Conservation (phyloP, 306 rosid genomes). For the Adenanthera pavonina region DNA sequence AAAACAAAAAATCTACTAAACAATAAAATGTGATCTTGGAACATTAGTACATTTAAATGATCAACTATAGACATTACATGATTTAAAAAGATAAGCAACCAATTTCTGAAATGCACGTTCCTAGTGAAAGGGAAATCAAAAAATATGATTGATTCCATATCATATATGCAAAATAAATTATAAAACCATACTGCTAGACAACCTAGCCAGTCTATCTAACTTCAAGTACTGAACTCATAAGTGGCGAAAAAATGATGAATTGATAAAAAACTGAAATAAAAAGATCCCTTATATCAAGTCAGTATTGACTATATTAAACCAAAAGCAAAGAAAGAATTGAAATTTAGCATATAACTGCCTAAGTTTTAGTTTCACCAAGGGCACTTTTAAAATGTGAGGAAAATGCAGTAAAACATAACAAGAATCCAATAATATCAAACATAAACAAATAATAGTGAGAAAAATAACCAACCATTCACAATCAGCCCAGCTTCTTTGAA, state of each 20-base stretch:
- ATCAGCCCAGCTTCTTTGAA: conserved; percentile 60
- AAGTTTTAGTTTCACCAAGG: neutral
- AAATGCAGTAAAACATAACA: conserved; percentile 1
- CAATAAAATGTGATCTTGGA: neutral
- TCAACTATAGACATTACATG: neutral
- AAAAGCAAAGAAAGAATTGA: neutral
- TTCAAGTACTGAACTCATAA: neutral
- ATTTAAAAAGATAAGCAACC: neutral
- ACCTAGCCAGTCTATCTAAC: conserved; percentile 10
- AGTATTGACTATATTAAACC: neutral
- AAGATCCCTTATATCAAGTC: neutral
- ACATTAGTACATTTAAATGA: neutral
- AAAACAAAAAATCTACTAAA: neutral
- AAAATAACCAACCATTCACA: conserved; percentile 54
- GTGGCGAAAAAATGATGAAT: neutral
- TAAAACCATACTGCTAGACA: neutral
- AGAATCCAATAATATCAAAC: conserved; percentile 3
- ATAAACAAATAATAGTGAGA: conserved; percentile 6
- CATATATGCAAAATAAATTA: neutral
- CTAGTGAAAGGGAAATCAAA: neutral
- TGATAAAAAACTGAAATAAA: neutral
- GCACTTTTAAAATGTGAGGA: conserved; percentile 5
- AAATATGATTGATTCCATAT: neutral
- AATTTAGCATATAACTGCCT: neutral
- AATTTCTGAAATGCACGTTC: neutral